Evolutionary conservation across 1,284 basidiomycete genomes (phyloP).

Genomic region (Ceratobasidium sp.): DNA sequence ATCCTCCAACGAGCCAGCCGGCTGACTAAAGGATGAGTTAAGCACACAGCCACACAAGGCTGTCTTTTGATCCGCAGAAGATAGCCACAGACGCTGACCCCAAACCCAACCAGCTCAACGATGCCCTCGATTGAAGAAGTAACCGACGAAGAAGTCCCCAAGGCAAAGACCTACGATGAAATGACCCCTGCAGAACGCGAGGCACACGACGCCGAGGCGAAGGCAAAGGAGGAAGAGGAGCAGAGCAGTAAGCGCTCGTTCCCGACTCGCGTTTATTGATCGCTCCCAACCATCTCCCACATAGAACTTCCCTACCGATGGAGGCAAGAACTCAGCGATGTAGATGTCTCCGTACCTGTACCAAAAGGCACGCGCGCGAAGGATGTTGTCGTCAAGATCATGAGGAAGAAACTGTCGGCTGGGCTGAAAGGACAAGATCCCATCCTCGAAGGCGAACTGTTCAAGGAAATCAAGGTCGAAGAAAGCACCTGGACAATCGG

Average conservation of each 20-base stretch:
- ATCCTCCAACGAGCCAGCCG: neutral
- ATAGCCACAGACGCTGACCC: slow-evolving; percentile 18
- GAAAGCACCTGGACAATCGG: slow-evolving; percentile 98
- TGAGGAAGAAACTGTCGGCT: slow-evolving; percentile 86
- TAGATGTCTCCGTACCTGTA: slow-evolving; percentile 87
- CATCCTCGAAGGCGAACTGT: slow-evolving; percentile 91
- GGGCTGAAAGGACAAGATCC: slow-evolving; percentile 88
- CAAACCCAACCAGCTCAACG: slow-evolving; percentile 28
- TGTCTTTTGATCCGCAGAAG: neutral
- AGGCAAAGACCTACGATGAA: slow-evolving; percentile 74
- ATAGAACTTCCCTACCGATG: slow-evolving; percentile 92
- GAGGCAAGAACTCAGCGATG: slow-evolving; percentile 90
- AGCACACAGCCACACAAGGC: slow-evolving; percentile 25
- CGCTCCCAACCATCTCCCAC: slow-evolving; percentile 45
- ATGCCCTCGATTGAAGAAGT: slow-evolving; percentile 45
- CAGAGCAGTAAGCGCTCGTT: slow-evolving; percentile 78
- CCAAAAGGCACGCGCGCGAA: slow-evolving; percentile 87
- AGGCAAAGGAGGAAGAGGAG: slow-evolving; percentile 79
- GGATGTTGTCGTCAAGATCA: slow-evolving; percentile 81
- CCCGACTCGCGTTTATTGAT: slow-evolving; percentile 40
- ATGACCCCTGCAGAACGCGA: slow-evolving; percentile 83
- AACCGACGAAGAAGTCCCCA: slow-evolving; percentile 19
- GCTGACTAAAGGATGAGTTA: slow-evolving; percentile 17
- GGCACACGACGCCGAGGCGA: slow-evolving; percentile 75
- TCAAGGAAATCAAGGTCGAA: slow-evolving; percentile 93